Evolutionary conservation across 2,329 filamentous ascomycete species (phyloP).

Genomic region (Sporothrix schenckii): DNA sequence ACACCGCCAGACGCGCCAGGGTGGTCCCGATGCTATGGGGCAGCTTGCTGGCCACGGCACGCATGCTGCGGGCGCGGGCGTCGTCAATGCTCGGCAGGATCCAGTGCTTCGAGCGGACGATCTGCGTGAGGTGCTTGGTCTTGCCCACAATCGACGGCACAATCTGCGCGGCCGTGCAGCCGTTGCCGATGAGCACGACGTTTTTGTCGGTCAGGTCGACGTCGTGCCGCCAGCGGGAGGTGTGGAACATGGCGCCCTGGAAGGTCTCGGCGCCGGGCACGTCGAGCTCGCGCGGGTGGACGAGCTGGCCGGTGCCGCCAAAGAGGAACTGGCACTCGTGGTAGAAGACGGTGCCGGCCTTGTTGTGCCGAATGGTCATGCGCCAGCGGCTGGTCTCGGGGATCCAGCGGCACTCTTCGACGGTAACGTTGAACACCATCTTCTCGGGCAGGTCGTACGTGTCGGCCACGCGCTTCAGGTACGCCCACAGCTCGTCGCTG

Average conservation of each 20-base stretch:
- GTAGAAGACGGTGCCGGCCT: conserved; percentile 3
- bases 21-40: background rate
- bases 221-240: background rate
- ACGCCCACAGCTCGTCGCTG: conserved; percentile 18
- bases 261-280: conserved; percentile 13
- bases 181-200: conserved; percentile 8
- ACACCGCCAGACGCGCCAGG: background rate
- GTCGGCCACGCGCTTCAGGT: conserved; percentile 1
- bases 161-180: conserved; percentile 10
- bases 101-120: conserved; percentile 17
- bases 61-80: background rate
- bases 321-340: conserved; percentile 24
- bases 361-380: background rate
- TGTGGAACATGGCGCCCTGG: background rate
- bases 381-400: conserved; percentile 7
- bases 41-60: background rate
- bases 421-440: conserved; percentile 11
- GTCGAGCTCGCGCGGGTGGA: background rate
- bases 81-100: background rate
- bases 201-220: background rate
- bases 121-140: conserved; percentile 15
- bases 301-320: background rate
- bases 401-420: conserved; percentile 9
- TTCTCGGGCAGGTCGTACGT: conserved; percentile 7
- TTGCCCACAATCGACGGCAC: background rate